Percentiles rank a stretch among this genome's conserved stretches.
Evolutionary conservation across 2,329 filamentous ascomycete species (phyloP).

Genomic region (Sporothrix schenckii): DNA sequence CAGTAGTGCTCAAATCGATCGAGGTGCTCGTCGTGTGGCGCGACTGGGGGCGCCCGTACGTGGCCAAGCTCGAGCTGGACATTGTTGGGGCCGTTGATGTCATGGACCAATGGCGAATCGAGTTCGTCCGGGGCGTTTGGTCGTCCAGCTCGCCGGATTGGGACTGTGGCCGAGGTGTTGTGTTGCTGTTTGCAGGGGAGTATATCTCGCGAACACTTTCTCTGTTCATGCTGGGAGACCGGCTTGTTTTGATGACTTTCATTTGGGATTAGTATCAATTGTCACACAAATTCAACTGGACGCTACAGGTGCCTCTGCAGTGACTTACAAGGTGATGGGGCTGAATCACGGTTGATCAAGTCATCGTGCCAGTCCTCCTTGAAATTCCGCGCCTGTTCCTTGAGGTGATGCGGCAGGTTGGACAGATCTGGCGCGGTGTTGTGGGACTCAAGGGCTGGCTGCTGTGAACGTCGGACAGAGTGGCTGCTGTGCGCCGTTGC

Average conservation of each 20-base stretch:
- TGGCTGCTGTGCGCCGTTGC: conserved; percentile 26
- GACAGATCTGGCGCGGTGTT: conserved; percentile 27
- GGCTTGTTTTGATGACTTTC: conserved; percentile 31
- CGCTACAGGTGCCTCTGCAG: neutral
- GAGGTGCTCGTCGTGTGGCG: conserved; percentile 37
- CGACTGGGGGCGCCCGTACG: conserved; percentile 28
- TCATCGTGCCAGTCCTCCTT: conserved; percentile 30
- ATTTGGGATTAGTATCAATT: neutral
- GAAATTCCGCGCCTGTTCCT: conserved; percentile 22
- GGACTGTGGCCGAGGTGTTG: neutral
- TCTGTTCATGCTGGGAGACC: conserved; percentile 28
- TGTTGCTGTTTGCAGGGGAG: conserved; percentile 18
- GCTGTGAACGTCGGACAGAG: conserved; percentile 12
- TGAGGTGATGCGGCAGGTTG: conserved; percentile 25
- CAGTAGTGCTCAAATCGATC: conserved; percentile 32
- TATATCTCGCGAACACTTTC: conserved; percentile 22
- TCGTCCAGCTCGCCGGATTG: conserved; percentile 25
- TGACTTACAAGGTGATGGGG: conserved; percentile 40
- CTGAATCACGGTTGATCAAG: conserved; percentile 25
- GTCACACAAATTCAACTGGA: neutral
- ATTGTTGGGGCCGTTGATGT: conserved; percentile 32
- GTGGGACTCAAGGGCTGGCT: neutral
- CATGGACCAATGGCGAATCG: conserved; percentile 34
- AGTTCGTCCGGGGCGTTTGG: conserved; percentile 14
- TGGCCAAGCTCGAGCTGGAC: conserved; percentile 32